Evolutionary conservation across 108 stramenopile genomes (phyloP).

Genomic region (Nitzschia palea): DNA sequence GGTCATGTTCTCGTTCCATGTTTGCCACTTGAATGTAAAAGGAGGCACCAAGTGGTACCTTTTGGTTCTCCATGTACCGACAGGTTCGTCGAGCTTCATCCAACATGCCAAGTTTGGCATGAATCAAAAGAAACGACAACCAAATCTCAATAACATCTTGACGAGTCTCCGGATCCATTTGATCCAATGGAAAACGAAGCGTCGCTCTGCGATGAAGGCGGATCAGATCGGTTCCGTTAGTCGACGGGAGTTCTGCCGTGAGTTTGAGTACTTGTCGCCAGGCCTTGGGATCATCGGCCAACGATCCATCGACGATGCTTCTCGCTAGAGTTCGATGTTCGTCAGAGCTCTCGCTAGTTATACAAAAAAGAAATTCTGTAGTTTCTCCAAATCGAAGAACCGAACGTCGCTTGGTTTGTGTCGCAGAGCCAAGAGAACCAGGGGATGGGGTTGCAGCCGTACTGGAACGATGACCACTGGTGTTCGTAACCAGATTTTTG

Average conservation of each 20-base stretch:
- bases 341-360: constrained; percentile 19
- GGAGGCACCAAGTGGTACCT: constrained; percentile 5
- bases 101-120: constrained; percentile 27
- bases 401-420: constrained; percentile 15
- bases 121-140: constrained; percentile 57
- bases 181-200: constrained; percentile 55
- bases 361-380: constrained; percentile 64
- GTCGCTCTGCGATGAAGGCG: constrained; percentile 70
- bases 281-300: constrained; percentile 34
- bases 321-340: constrained; percentile 32
- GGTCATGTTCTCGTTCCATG: constrained; percentile 32
- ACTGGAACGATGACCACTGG: background rate
- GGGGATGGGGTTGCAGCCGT: background rate
- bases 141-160: constrained; percentile 54
- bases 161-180: background rate
- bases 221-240: constrained; percentile 36
- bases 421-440: background rate
- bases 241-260: constrained; percentile 5
- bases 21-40: constrained; percentile 41
- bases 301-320: constrained; percentile 36
- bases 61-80: constrained; percentile 46
- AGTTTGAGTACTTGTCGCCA: constrained; percentile 43
- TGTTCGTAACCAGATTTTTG: background rate
- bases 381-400: constrained; percentile 76
- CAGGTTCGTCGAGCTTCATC: constrained; percentile 52